Conservation (phyloP, 495 filamentous ascomycete genomes). For the Paragyromitra xinjiangensis region DNA sequence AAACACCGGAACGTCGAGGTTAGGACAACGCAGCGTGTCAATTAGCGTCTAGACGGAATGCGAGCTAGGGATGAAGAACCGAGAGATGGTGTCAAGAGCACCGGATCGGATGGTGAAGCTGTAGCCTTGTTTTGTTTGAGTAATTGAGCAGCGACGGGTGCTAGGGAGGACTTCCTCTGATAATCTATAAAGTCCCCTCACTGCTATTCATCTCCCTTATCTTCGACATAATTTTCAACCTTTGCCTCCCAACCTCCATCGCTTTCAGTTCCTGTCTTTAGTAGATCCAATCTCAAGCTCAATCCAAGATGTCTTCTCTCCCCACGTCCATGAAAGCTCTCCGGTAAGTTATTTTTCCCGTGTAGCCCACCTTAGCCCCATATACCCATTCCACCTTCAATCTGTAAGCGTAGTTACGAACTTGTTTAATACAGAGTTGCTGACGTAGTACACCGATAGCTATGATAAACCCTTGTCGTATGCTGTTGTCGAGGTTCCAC, state of each 20-base stretch:
- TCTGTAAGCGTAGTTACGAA: neutral
- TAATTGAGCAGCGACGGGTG: constrained; percentile 16
- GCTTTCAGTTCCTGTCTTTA: neutral
- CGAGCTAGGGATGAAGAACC: constrained; percentile 23
- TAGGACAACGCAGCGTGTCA: constrained; percentile 40
- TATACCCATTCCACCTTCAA: neutral
- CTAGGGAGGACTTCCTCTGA: neutral
- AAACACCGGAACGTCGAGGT: constrained; percentile 18
- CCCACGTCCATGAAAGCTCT: constrained; percentile 71
- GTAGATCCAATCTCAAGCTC: constrained; percentile 16
- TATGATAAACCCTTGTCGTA: constrained; percentile 71
- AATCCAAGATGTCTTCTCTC: constrained; percentile 57
- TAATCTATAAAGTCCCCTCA: constrained; percentile 46
- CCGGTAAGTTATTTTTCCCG: constrained; percentile 60
- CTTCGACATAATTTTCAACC: constrained; percentile 23
- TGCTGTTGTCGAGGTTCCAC: constrained; percentile 68
- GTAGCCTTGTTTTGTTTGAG: constrained; percentile 33
- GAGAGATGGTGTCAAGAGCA: constrained; percentile 24
- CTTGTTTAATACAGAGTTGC: neutral
- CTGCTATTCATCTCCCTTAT: constrained; percentile 21
- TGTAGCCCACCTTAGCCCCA: neutral
- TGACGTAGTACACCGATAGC: constrained; percentile 58
- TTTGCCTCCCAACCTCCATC: neutral
- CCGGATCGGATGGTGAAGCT: constrained; percentile 30
- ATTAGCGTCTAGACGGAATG: constrained; percentile 31